A percentile compares a stretch with the other conserved stretches of the same genome.
Conservation (phyloP, 306 rosid species). For the Abrus pulchellus region DNA sequence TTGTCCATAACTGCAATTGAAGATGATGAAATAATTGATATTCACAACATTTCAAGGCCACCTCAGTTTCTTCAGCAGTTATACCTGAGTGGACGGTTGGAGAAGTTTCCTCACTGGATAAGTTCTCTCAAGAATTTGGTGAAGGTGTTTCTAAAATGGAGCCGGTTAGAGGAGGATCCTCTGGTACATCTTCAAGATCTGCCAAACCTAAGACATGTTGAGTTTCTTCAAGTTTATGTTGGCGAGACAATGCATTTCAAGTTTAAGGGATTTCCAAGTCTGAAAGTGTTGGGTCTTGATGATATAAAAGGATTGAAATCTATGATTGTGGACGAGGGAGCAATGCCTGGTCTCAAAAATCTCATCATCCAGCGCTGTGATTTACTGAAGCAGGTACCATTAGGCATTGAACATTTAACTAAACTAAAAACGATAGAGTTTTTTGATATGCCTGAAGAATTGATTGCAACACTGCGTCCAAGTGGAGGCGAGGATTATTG, state of each 20-base stretch:
- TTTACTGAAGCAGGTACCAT: constrained; percentile 62
- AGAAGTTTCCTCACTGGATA: constrained; percentile 62
- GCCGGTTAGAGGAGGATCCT: constrained; percentile 58
- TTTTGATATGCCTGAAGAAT: constrained; percentile 72
- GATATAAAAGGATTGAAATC: constrained; percentile 54
- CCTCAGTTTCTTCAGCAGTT: constrained; percentile 57
- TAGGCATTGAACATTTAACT: constrained; percentile 63
- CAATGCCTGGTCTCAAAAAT: constrained; percentile 72
- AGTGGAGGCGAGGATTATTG: constrained; percentile 57
- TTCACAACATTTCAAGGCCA: constrained; percentile 55
- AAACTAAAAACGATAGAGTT: constrained; percentile 71
- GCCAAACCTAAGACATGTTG: constrained; percentile 62
- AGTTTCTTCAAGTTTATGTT: constrained; percentile 62
- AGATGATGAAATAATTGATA: constrained; percentile 55
- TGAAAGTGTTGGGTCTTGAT: constrained; percentile 74
- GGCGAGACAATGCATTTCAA: constrained; percentile 65
- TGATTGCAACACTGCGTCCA: constrained; percentile 56
- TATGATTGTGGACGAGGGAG: constrained; percentile 64
- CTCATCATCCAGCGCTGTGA: constrained; percentile 68
- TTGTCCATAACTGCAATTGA: constrained; percentile 51
- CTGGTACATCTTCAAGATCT: constrained; percentile 52
- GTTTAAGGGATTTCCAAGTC: constrained; percentile 63
- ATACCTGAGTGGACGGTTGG: constrained; percentile 58
- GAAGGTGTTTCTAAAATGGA: constrained; percentile 54
- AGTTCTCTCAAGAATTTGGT: constrained; percentile 44